Percentiles rank a stretch among this genome's conserved stretches.
phyloP scores from a whole-genome alignment of 148 eudicot genomes.

The Rhododendron kiyosumense region DNA sequence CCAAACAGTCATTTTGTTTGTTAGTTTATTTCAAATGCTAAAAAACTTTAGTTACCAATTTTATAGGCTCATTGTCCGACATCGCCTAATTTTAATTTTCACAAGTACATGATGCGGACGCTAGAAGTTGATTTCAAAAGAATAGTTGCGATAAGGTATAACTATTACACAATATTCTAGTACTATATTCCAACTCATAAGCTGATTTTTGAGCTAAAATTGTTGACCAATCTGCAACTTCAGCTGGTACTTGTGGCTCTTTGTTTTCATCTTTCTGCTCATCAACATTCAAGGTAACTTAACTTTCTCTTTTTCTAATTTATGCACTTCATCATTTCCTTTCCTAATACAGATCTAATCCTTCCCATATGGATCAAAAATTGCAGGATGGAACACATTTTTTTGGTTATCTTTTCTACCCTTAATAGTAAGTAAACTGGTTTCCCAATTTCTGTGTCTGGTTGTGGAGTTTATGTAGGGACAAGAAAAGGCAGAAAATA shows the following conservation, averaged over 20 bases:
- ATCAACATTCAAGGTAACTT: slow-evolving; percentile 62
- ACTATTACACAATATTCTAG: background rate
- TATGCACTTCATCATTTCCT: background rate
- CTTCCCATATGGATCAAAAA: background rate
- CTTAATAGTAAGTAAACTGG: slow-evolving; percentile 49
- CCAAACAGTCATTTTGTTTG: background rate
- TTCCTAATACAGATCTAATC: background rate
- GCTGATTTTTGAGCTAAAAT: background rate
- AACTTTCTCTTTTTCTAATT: background rate
- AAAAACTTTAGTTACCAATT: background rate
- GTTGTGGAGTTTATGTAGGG: background rate
- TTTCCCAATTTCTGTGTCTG: background rate
- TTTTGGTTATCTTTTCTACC: slow-evolving; percentile 92
- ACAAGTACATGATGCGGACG: slow-evolving; percentile 76
- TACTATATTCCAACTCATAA: background rate
- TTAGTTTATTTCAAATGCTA: background rate
- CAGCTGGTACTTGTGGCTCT: slow-evolving; percentile 97
- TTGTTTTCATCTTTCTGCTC: slow-evolving; percentile 84
- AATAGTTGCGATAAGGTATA: slow-evolving; percentile 83
- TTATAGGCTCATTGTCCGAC: slow-evolving; percentile 64
- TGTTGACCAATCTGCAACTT: slow-evolving; percentile 17
- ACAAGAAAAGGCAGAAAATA: background rate
- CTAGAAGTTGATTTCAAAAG: slow-evolving; percentile 75
- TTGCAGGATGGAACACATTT: slow-evolving; percentile 87
- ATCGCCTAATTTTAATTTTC: slow-evolving; percentile 56